Conservation (phyloP, 192 early-diverging fungal genomes). For the Podila horticola region DNA sequence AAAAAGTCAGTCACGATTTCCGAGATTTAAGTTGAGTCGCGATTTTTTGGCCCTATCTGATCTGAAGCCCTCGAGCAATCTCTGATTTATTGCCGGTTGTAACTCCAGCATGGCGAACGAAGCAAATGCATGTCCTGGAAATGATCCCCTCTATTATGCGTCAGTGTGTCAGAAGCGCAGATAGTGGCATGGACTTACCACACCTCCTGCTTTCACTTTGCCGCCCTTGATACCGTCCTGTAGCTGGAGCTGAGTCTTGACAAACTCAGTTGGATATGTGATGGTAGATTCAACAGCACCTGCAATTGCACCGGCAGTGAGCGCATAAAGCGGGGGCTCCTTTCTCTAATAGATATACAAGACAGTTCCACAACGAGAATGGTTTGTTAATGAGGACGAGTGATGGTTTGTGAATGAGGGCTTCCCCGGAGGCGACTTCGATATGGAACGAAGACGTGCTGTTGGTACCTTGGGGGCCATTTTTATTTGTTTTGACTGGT, state of each 20-base stretch:
- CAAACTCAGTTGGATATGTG: conserved; percentile 96
- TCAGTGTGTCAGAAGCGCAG: neutral
- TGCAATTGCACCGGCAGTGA: conserved; percentile 86
- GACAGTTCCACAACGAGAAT: neutral
- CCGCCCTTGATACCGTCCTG: conserved; percentile 63
- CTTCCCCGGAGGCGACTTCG: neutral
- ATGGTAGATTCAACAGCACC: conserved; percentile 91
- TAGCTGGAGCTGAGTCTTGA: conserved; percentile 96
- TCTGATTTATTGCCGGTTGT: no score
- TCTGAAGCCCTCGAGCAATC: neutral
- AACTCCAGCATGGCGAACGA: no score
- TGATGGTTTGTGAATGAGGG: neutral
- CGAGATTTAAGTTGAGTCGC: neutral
- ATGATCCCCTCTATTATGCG: neutral
- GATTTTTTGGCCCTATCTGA: neutral
- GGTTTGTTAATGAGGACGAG: neutral
- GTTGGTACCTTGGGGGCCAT: conserved; percentile 12
- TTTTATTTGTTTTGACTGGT: neutral
- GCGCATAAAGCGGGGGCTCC: conserved; percentile 62
- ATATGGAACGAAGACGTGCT: neutral
- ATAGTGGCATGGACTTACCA: conserved; percentile 19
- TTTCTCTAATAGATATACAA: conserved; percentile 12
- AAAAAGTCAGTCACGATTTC: conserved; percentile 11
- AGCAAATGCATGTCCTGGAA: no score
- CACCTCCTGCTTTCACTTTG: conserved; percentile 35